Evolutionary conservation across 352 stramenopile species (phyloP), one percentile per base, ranked within the genome.

Genomic region (Phytophthora ohioensis): DNA sequence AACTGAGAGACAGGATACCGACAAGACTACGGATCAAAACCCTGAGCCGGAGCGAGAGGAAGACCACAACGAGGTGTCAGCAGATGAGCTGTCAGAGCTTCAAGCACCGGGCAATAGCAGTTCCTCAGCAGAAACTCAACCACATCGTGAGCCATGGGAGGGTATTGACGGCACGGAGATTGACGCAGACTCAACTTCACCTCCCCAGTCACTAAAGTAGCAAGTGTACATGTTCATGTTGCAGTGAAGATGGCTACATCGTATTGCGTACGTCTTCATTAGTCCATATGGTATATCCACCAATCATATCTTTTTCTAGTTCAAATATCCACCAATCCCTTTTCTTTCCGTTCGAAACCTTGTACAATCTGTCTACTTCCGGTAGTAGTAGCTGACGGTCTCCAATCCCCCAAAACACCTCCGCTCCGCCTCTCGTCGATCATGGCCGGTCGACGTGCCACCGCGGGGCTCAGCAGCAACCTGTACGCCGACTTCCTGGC

Each of bases 401-500:
- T 39, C 51, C 51, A 36, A 27, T 56, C 13, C 53, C 12, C 38
- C 34, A 8, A 36, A 17, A 34, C 17, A 13, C n/a, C 39, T 41
- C 54, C 10, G 43, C 47, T 60, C 59, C 32, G 15, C 30, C 35
- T 56, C 45, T 34, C 47, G 47, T 36, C 7, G 6, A 46, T 43
- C 39, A 78, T 75, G 71, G 64, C 58, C 4, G 73, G 54, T 46
- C 48, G 71, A 61, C 73, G 72, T 30, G 80, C 78, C 5, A 78
- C 75, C 21, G 71, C 78, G 53, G 80, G 79, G 47, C 79, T 91
- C 49, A 85, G 81, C 60, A 90, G 81, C 75, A 90, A 77, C 46
- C 72, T 90, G 45, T 94, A 90, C 70, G 75, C 67, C 36, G 80
- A 91, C 62, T 94, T 94, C 60, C 51, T 94, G 47, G 78, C 80